Evolutionary conservation across 2,329 filamentous ascomycete species (phyloP).

Genomic region (Hymenoscyphus salicellus): DNA sequence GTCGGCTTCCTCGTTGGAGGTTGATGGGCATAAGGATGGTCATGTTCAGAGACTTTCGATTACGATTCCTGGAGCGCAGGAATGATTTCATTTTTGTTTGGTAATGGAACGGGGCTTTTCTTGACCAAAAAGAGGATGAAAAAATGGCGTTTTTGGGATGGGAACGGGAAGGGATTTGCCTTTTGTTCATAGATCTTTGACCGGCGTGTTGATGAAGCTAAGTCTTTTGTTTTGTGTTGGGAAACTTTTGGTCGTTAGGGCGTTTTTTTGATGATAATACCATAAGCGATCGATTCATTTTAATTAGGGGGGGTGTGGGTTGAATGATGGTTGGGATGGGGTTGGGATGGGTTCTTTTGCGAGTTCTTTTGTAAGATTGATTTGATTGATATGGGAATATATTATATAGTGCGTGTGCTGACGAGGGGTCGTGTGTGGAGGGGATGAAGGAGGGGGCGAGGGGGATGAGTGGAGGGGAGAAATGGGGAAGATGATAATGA

Average conservation of each 20-base stretch:
- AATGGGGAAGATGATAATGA: no score
- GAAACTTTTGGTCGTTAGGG: background rate
- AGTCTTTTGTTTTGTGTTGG: no score
- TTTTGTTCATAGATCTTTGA: background rate
- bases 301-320: background rate
- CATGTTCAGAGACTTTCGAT: slow-evolving; percentile 37
- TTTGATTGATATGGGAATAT: background rate
- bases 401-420: background rate
- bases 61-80: slow-evolving; percentile 37
- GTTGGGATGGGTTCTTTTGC: background rate
- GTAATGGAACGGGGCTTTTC: no score
- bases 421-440: no score
- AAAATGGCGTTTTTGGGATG: slow-evolving; percentile 8
- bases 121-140: background rate
- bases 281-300: background rate
- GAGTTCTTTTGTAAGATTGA: background rate
- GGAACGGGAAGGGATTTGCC: slow-evolving; percentile 10
- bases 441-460: no score
- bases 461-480: no score
- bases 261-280: background rate
- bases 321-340: background rate
- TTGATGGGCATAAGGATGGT: slow-evolving; percentile 31
- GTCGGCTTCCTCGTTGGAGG: slow-evolving; percentile 23
- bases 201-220: slow-evolving; percentile 15
- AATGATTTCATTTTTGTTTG: no score